Base-by-base conservation (phyloP, 805 yeast species). In the Cyberlindnera xishuangbannaensis region DNA sequence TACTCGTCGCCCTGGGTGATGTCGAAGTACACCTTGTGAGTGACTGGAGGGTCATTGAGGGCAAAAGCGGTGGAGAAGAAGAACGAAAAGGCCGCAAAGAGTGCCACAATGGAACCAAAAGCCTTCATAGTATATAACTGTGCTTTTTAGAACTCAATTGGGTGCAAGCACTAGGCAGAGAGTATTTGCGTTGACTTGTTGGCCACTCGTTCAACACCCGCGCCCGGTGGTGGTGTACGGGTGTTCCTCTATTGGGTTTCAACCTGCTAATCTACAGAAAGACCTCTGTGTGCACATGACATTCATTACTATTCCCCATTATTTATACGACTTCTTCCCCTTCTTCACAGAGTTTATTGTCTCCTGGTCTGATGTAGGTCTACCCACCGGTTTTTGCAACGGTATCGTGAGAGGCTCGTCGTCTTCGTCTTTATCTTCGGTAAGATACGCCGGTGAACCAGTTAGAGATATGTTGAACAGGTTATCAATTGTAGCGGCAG, bases 11-110 rank as follows among this genome's bases (percentile, higher is more conserved):
- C 97, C 56, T 85, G 88, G 47, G 75, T 68, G 44, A 88, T 66
- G 56, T 90, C 96, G 50, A 88, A 87, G 64, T 67, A 90, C 21
- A 90, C 95, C 61, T 77, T 78, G 56, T 77, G 73, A 39, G 95
- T 85, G 56, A 85, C 43, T 23, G 45, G 46, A 9, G 67, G 59
- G 24, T 53, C 60, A 7, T 48, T 45, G 25, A 50, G 43, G 15
- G 44, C 51, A 17, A 37, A 30, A 37, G 30, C 43, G 11, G 47
- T 16, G 14, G 40, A 33, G 26, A 46, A 23, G 13, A 51, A 34
- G 22, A 37, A 25, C 8, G 45, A 28, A 15, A 49, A 18, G 3
- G 41, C 42, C 5, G 47, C 37, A 23, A 39, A 18, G 9, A 41
- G 6, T 4, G 47, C 38, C 10, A 43, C 15, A 16, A 45, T 4